These are phyloP conservation scores for Aspergillus sp. DNA, from an alignment of 2,329 filamentous ascomycete species.

Conservation along the genomic window DNA sequence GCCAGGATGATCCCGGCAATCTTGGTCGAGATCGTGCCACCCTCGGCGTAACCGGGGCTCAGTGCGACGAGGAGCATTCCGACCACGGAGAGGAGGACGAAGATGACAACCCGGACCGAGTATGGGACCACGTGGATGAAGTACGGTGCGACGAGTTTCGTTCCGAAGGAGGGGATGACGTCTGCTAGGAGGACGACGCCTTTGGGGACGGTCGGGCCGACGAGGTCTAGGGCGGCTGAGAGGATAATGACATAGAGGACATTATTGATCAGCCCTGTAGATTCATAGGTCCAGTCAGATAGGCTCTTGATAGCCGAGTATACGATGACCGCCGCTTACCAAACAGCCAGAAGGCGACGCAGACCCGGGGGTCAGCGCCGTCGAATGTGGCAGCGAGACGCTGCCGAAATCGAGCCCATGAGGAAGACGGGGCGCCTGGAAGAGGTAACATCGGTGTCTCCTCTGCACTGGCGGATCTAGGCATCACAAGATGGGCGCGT, in stretches of 20 bases:
- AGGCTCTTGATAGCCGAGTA: neutral
- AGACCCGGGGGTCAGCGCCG: slow-evolving; percentile 68
- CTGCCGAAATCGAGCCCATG: slow-evolving; percentile 71
- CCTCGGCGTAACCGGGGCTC: slow-evolving; percentile 61
- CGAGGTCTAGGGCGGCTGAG: slow-evolving; percentile 90
- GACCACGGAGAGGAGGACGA: slow-evolving; percentile 71
- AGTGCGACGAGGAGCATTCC: slow-evolving; percentile 90
- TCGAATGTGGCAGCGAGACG: slow-evolving; percentile 63
- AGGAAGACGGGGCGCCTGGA: slow-evolving; percentile 60
- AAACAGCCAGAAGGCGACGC: slow-evolving; percentile 88
- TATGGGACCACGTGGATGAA: slow-evolving; percentile 90
- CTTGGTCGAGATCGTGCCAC: slow-evolving; percentile 67
- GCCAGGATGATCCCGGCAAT: slow-evolving; percentile 81
- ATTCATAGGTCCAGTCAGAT: neutral
- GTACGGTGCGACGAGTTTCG: slow-evolving; percentile 87
- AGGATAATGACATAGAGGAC: slow-evolving; percentile 97
- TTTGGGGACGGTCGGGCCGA: slow-evolving; percentile 82
- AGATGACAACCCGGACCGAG: slow-evolving; percentile 67
- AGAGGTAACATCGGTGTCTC: slow-evolving; percentile 48
- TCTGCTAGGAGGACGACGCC: slow-evolving; percentile 90
- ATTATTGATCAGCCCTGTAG: slow-evolving; percentile 84
- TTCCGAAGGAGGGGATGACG: slow-evolving; percentile 83
- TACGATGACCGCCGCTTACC: slow-evolving; percentile 55
- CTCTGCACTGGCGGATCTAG: slow-evolving; percentile 20
- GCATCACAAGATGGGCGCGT: slow-evolving; percentile 20